These are phyloP conservation scores for Friedmanniomyces simplex DNA, from an alignment of 495 filamentous ascomycete species.

Conservation along the genomic window DNA sequence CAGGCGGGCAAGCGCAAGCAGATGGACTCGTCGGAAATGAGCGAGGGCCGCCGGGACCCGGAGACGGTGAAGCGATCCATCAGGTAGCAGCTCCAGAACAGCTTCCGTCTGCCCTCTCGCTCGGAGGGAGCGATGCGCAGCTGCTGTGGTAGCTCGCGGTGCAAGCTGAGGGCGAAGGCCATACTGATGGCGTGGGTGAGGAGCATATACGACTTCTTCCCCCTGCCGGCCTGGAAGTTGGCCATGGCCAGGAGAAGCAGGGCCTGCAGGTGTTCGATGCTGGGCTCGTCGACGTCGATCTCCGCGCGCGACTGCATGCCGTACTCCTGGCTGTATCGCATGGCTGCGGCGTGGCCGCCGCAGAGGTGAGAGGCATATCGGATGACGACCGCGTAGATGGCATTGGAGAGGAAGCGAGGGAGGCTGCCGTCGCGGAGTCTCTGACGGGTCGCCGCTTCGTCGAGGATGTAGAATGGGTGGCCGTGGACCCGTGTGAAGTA, in stretches of 20 bases:
- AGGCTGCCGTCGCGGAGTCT: slow-evolving; percentile 55
- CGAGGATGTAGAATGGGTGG: slow-evolving; percentile 67
- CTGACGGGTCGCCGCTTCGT: slow-evolving; percentile 60
- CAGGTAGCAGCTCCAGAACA: slow-evolving; percentile 80
- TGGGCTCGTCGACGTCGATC: slow-evolving; percentile 69
- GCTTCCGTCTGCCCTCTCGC: slow-evolving; percentile 57
- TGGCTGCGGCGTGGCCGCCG: slow-evolving; percentile 48
- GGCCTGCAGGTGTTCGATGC: slow-evolving; percentile 63
- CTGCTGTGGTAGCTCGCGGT: slow-evolving; percentile 53
- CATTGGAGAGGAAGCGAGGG: slow-evolving; percentile 51
- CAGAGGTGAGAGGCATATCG: slow-evolving; percentile 54
- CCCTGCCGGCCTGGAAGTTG: slow-evolving; percentile 64
- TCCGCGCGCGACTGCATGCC: slow-evolving; percentile 53
- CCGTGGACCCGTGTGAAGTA: slow-evolving; percentile 69
- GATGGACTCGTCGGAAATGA: slow-evolving; percentile 65
- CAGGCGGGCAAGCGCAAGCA: slow-evolving; percentile 61
- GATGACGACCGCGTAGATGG: slow-evolving; percentile 60
- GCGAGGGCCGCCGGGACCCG: slow-evolving; percentile 65
- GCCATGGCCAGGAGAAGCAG: slow-evolving; percentile 65
- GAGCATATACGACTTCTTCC: slow-evolving; percentile 79
- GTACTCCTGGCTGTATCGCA: slow-evolving; percentile 53
- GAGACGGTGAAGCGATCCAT: slow-evolving; percentile 71
- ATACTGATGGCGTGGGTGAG: slow-evolving; percentile 68
- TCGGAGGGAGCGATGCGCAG: slow-evolving; percentile 49
- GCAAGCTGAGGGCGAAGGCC: slow-evolving; percentile 66